Evolutionary conservation across 1,284 basidiomycete genomes (phyloP).

Genomic region (Moesziomyces sp.): DNA sequence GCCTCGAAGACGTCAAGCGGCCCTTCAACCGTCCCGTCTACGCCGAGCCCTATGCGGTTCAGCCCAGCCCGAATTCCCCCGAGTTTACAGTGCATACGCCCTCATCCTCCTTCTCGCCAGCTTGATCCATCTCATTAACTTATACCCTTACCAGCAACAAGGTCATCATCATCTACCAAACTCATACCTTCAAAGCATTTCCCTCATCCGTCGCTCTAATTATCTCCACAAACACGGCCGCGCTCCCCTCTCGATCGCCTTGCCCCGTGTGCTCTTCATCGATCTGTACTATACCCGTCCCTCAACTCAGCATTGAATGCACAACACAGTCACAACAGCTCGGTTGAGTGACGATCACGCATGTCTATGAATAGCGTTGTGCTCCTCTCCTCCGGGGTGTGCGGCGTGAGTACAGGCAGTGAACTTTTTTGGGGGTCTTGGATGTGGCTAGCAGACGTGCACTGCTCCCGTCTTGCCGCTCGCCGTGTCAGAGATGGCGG

Average conservation of each 20-base stretch:
- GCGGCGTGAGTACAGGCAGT: background rate
- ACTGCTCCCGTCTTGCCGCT: constrained; percentile 49
- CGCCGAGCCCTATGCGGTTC: background rate
- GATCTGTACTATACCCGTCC: background rate
- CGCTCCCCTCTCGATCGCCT: background rate
- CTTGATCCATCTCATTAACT: too few relatives aligned
- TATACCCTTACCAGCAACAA: too few relatives aligned
- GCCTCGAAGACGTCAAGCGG: constrained; percentile 44
- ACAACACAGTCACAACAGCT: too few relatives aligned
- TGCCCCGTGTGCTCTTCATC: background rate
- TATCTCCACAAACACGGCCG: background rate
- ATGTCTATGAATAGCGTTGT: too few relatives aligned
- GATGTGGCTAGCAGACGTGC: constrained; percentile 36
- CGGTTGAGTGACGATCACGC: too few relatives aligned
- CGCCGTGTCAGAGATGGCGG: constrained; percentile 40
- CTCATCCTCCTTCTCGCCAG: background rate
- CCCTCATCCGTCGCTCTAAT: background rate
- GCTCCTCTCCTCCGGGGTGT: too few relatives aligned
- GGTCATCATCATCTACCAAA: too few relatives aligned
- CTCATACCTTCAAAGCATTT: too few relatives aligned
- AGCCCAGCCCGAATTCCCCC: constrained; percentile 5
- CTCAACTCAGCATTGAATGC: background rate
- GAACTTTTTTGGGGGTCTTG: background rate
- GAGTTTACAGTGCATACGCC: constrained; percentile 3
- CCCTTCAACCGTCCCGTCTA: constrained; percentile 32